phyloP scores from a whole-genome alignment of 23 red algal genomes.

The Cyanidioschyzon merolae region DNA sequence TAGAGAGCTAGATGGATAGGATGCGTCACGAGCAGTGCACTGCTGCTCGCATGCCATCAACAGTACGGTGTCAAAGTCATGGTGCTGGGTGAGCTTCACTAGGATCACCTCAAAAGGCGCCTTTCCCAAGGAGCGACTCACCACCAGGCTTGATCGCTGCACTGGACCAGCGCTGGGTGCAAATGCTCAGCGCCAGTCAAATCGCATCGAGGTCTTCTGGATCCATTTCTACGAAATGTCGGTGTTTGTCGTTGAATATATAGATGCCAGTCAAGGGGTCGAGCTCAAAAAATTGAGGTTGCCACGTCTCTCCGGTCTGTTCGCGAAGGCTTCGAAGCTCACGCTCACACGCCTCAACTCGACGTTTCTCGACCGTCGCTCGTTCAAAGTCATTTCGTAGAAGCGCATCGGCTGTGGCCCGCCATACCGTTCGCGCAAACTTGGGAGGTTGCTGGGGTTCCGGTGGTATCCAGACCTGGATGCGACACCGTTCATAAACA shows the following conservation, averaged over 20 bases:
- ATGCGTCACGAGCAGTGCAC: too few species aligned
- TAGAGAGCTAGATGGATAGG: too few species aligned
- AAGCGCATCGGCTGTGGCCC: constrained; percentile 48
- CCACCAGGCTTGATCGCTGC: too few species aligned
- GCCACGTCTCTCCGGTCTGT: constrained; percentile 30
- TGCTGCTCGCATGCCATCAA: too few species aligned
- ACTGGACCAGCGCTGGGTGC: too few species aligned
- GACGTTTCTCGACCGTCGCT: constrained; percentile 61
- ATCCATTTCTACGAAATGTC: not conserved
- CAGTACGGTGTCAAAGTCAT: too few species aligned
- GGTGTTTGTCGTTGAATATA: not conserved
- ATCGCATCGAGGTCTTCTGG: not conserved
- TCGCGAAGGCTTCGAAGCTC: constrained; percentile 37
- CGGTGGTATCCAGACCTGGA: constrained; percentile 53
- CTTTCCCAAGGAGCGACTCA: too few species aligned
- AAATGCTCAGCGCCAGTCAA: too few species aligned
- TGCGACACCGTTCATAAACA: constrained; percentile 33
- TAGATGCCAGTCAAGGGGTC: not conserved
- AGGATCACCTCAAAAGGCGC: too few species aligned
- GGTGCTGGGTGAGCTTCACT: too few species aligned
- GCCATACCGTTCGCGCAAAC: constrained; percentile 60
- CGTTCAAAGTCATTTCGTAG: constrained; percentile 29
- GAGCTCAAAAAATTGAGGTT: constrained; percentile 51
- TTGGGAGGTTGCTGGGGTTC: constrained; percentile 33
- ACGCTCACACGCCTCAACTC: constrained; percentile 72